Percentiles rank a stretch among this genome's conserved stretches.
Conservation (phyloP, 164 flowering plant genomes). For the Vitis amurensis region DNA sequence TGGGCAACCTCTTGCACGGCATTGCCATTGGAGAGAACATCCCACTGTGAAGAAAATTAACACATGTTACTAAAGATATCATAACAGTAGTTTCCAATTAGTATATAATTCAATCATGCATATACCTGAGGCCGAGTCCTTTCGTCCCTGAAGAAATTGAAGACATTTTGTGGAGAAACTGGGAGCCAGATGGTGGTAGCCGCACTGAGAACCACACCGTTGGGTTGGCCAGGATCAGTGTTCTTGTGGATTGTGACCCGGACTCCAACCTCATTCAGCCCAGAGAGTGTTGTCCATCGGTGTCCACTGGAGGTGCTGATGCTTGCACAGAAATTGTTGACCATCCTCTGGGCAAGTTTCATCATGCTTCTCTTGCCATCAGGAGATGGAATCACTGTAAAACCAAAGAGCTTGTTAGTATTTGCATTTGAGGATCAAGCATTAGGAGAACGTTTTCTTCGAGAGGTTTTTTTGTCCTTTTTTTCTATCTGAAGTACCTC, state of each 20-base stretch:
- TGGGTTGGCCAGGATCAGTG: conserved; percentile 58
- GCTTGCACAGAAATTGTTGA: conserved; percentile 50
- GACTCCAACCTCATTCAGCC: conserved; percentile 43
- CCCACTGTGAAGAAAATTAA: conserved; percentile 44
- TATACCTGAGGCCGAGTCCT: conserved; percentile 55
- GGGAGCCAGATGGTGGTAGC: conserved; percentile 68
- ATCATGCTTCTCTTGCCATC: conserved; percentile 65
- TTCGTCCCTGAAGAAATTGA: conserved; percentile 57
- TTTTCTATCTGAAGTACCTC: conserved; percentile 25
- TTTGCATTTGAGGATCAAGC: neutral
- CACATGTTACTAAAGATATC: neutral
- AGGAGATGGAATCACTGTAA: conserved; percentile 47
- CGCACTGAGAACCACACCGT: conserved; percentile 61
- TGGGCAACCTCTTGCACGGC: conserved; percentile 60
- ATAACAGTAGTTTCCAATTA: neutral
- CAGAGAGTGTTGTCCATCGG: conserved; percentile 49
- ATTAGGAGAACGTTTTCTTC: no score
- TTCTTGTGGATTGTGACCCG: conserved; percentile 47
- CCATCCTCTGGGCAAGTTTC: conserved; percentile 66
- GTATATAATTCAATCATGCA: neutral
- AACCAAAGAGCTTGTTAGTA: neutral
- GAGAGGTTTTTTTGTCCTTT: no score
- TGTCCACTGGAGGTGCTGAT: conserved; percentile 46
- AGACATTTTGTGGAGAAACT: conserved; percentile 43
- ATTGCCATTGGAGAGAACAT: conserved; percentile 59